Base-by-base conservation (phyloP, 495 filamentous ascomycete species). In the Neurospora pannonica region DNA sequence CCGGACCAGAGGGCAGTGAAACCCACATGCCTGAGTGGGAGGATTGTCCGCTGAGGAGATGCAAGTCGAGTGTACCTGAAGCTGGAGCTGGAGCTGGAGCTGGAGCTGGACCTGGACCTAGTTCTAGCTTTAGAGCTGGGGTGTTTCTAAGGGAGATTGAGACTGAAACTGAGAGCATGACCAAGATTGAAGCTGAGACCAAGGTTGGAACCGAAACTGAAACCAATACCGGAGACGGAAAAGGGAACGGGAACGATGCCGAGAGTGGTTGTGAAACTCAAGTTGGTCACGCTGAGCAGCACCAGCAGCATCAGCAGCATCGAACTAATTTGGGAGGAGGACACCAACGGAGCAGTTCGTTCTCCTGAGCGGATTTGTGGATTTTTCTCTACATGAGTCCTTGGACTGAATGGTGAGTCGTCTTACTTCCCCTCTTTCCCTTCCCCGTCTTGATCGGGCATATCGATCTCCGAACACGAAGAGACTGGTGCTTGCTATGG, bases 1-100 rank as follows among this genome's bases (percentile, higher is more conserved):
- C 83, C 13, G 84, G 84, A 0, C 83, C 84, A 11, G 84, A 86
- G 60, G 79, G 79, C 43, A 21, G 19, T 19, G 71, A 54, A 36
- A 38, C 54, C 0, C 80, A 81, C 70, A 73, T 80, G 72, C 76
- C 78, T 19, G 8, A 19, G n/a, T 81, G 77, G 76, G 19, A 73
- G 42, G 39, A 74, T 2, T 81, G 79, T 40, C 69, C 40, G 19
- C 70, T 79, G 70, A 71, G 70, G 31, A 70, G 38, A 7, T 67
- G 54, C 54, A 67, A 36, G 54, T 67, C 54, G 54, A 34, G 54
- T 17, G 8, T 34, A 13, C 15, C 34, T 60, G 48, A 11, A 28
- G 19, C 40, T 42, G 15, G 15, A 11, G 9, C 38, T 60, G 48
- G 21, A 28, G 19, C 40, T 42, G 15, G 15, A 11, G 9, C 38